Base-by-base conservation (phyloP, 768 basidiomycete genomes). In the Russula brevipes region DNA sequence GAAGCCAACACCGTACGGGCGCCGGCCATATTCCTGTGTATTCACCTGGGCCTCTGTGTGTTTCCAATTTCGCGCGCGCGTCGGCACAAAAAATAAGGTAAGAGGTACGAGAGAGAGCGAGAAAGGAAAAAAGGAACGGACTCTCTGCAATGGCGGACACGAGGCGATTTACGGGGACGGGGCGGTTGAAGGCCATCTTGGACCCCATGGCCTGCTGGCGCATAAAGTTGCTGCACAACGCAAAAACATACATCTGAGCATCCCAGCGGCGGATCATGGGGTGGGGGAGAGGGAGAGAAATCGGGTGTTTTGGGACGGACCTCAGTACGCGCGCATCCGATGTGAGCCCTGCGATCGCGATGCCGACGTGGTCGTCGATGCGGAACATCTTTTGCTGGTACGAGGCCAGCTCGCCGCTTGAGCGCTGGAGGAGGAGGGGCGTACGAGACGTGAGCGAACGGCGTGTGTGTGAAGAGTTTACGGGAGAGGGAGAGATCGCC, bases 321-420 rank as follows among this genome's bases (percentile, higher is more conserved):
- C 93, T 96, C 69, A 99, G 76, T 2, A 98, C 97, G 73, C 97
- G 89, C 49, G 97, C 97, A 79, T 99, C 97, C 51, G 91, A 94
- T 9, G 97, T 99, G 66, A 99, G 79, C n/a, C 97, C 97, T 55
- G 97, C 97, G 73, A 99, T 98, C 54, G 95, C 96, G 71, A 99
- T 94, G n/a, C 97, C 97, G 69, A 97, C 87, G 78, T 99, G 97
- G 75, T 98, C 94, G 72, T 99, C 97, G 86, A 99, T 96, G 72
- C 94, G 84, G 76, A 96, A 97, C 88, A 98, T 91, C 83, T 99
- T 98, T 79, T 98, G 95, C 74, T 99, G 97, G 81, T 98, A 98
- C n/a, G 92, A 93, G 16, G 97, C 95, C 57, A 99, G 83, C 75
- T 98, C 96, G 64, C 97, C 97, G 14, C 94, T 95, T 35, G 97